Evolutionary conservation across 2,329 filamentous ascomycete species (phyloP), one percentile per base, ranked within the genome.

Genomic region (Epichloe glyceriae): DNA sequence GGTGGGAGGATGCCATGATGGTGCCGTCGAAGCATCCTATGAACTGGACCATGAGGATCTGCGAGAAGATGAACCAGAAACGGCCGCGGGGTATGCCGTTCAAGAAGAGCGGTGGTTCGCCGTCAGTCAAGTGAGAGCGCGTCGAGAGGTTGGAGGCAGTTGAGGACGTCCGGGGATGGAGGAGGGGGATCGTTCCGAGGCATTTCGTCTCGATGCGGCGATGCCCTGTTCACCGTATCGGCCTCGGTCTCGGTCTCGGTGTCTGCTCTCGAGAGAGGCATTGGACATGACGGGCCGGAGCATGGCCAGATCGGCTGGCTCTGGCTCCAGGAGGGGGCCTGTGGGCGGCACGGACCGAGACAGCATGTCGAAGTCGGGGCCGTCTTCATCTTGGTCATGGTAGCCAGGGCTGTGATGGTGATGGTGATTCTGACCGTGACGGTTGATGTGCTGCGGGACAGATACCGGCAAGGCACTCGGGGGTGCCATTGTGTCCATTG

Each of bases 1-100:
- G 86, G 64, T 93, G 86, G 41, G 78, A 83, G 2, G 85, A 88
- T 4, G 85, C 85, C 85, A 91, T 89, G 56, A 91, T 77, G 4
- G 86, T 91, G 11, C 79, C 76, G 69, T 91, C 87, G 61, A 91
- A 90, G 62, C 73, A 80, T 35, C 71, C 69, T 15, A 82, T 70
- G 54, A 83, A 77, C 59, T 78, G 78, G 4, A 73, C 72, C n/a
- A 74, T 61, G 54, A 84, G 66, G 45, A 85, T 71, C 47, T 76
- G 75, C 5, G 67, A 57, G 60, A 85, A 86, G 51, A 85, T 77
- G 53, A 79, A 61, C 74, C 78, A 81, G 67, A 86, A 86, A 33
- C 73, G 70, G 7, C 67, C 62, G 34, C 63, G 64, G 8, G 75
- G 69, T 39, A 72, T 70, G 54, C 70, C 69, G 54, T 72, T 69